Conservation (phyloP, 2,329 filamentous ascomycete species). For the Elsinoe necatrix region DNA sequence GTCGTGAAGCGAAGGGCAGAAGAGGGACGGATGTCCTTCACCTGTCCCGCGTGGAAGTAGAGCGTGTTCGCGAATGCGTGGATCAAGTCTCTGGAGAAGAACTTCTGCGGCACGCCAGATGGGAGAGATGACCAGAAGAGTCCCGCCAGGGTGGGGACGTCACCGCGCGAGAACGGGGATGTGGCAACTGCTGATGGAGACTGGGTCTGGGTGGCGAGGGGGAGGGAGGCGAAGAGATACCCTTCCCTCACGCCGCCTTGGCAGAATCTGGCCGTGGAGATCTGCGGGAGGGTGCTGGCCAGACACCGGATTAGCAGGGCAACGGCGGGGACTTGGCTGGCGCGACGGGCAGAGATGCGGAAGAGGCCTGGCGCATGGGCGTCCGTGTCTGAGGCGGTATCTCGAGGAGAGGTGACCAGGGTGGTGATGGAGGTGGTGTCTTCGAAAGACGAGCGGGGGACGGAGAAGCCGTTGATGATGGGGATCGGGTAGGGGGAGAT, state of each 20-base stretch:
- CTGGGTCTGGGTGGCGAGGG: slow-evolving; percentile 49
- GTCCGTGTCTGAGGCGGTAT: not conserved
- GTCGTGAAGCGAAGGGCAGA: slow-evolving; percentile 66
- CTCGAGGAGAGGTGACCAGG: slow-evolving; percentile 27
- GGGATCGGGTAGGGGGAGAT: slow-evolving; percentile 75
- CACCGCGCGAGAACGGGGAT: slow-evolving; percentile 36
- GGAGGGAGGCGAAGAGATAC: slow-evolving; percentile 64
- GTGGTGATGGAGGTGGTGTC: slow-evolving; percentile 40
- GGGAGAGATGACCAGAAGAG: slow-evolving; percentile 46
- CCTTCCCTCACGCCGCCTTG: slow-evolving; percentile 83
- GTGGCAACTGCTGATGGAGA: slow-evolving; percentile 61
- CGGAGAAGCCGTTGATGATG: slow-evolving; percentile 70
- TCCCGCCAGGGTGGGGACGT: slow-evolving; percentile 38
- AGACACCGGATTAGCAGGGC: slow-evolving; percentile 71
- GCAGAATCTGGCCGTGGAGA: slow-evolving; percentile 72
- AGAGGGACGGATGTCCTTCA: slow-evolving; percentile 47
- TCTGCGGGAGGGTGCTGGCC: slow-evolving; percentile 57
- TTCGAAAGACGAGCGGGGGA: slow-evolving; percentile 53
- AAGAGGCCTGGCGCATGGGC: slow-evolving; percentile 39
- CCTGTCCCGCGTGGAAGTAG: slow-evolving; percentile 38
- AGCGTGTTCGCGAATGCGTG: slow-evolving; percentile 52
- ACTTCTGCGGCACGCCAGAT: slow-evolving; percentile 10
- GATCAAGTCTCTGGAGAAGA: slow-evolving; percentile 41
- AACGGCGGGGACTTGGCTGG: slow-evolving; percentile 76
- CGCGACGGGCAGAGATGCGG: slow-evolving; percentile 70